Evolutionary conservation across 257 asterid species (phyloP).

Genomic region (Solanum bulbocastanum): DNA sequence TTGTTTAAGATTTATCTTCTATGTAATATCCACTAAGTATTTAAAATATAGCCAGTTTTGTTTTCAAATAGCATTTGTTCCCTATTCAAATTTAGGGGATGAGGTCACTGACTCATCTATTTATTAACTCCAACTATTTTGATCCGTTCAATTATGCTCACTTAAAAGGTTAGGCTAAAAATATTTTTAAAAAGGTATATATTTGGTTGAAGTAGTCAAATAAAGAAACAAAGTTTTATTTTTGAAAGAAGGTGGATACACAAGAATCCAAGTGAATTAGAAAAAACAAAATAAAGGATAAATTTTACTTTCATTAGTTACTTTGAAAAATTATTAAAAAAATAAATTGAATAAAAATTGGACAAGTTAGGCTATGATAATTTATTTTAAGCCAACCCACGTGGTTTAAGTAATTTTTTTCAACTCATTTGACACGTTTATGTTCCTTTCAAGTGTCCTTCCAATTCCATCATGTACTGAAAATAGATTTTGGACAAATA

Average conservation of each 20-base stretch:
- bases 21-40: neutral
- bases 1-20: neutral
- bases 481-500: constrained; percentile 16
- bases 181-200: neutral
- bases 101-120: too few species aligned
- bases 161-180: neutral
- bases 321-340: neutral
- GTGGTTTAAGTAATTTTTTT: neutral
- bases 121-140: too few species aligned
- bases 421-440: neutral
- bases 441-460: constrained; percentile 68
- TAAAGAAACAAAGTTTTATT: neutral
- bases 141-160: neutral
- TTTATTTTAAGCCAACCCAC: neutral
- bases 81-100: neutral
- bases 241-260: neutral
- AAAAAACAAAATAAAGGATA: too few species aligned
- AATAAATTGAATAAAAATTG: neutral
- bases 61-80: neutral
- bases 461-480: constrained; percentile 69
- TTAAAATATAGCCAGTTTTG: neutral
- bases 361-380: neutral
- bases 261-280: neutral
- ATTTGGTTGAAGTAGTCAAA: neutral
- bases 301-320: neutral